These are phyloP conservation scores for Stropharia rugosoannulata DNA, from an alignment of 768 basidiomycete species.

Conservation along the genomic window DNA sequence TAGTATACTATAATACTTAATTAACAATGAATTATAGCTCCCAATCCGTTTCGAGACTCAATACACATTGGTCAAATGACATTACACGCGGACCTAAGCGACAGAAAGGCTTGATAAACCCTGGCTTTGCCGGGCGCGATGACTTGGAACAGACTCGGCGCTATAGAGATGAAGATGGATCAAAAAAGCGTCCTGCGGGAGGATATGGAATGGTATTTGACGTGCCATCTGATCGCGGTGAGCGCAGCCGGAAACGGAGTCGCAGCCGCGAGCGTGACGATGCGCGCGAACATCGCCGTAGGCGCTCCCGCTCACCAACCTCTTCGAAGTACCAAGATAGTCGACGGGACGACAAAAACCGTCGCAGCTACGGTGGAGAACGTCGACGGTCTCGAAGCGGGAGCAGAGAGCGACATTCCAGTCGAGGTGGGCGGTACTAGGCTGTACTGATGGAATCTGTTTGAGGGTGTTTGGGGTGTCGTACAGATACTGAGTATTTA, in stretches of 20 bases:
- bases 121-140: constrained; percentile 64
- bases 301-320: constrained; percentile 39
- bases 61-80: constrained; percentile 80
- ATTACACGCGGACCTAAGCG: constrained; percentile 49
- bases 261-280: constrained; percentile 45
- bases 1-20: constrained; percentile 3
- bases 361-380: constrained; percentile 20
- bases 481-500: not conserved
- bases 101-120: constrained; percentile 33
- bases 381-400: constrained; percentile 20
- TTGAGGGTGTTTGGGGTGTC: constrained; percentile 14
- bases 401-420: constrained; percentile 25
- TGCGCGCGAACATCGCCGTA: constrained; percentile 27
- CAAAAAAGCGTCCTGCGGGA: constrained; percentile 18
- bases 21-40: constrained; percentile 48
- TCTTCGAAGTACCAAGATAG: constrained; percentile 23
- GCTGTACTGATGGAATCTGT: constrained; percentile 17
- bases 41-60: constrained; percentile 90
- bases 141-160: constrained; percentile 72
- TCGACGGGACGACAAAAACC: constrained; percentile 25
- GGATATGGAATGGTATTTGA: constrained; percentile 88
- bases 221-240: constrained; percentile 40
- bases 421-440: constrained; percentile 22
- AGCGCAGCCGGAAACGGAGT: constrained; percentile 48
- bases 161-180: constrained; percentile 52